Percentiles rank a stretch among this genome's conserved stretches.
These are phyloP conservation scores for Lentinus brumalis DNA, from an alignment of 768 basidiomycete genomes.

Conservation along the genomic window DNA sequence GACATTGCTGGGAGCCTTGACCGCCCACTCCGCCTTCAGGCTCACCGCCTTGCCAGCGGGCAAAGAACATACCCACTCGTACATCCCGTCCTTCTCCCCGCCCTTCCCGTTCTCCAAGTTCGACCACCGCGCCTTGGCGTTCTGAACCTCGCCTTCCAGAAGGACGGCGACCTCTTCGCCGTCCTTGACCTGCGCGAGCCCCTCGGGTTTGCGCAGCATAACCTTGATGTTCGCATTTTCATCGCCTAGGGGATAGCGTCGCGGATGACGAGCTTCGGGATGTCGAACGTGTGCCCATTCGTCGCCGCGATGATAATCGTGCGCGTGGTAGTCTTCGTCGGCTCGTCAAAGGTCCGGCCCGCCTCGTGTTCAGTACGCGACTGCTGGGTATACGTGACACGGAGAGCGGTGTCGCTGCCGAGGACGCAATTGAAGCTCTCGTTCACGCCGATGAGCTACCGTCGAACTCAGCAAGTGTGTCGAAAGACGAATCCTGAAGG, in stretches of 20 bases:
- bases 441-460: slow-evolving; percentile 42
- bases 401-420: slow-evolving; percentile 40
- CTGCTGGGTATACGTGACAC: slow-evolving; percentile 43
- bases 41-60: slow-evolving; percentile 43
- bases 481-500: not conserved
- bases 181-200: slow-evolving; percentile 47
- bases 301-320: slow-evolving; percentile 42
- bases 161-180: slow-evolving; percentile 41
- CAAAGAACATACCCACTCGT: slow-evolving; percentile 54
- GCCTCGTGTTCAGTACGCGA: slow-evolving; percentile 38
- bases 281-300: slow-evolving; percentile 49
- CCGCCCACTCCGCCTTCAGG: slow-evolving; percentile 55
- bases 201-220: slow-evolving; percentile 47
- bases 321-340: slow-evolving; percentile 45
- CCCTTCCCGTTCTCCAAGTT: slow-evolving; percentile 45
- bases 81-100: slow-evolving; percentile 56
- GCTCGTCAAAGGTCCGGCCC: slow-evolving; percentile 47
- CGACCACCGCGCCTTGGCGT: slow-evolving; percentile 38
- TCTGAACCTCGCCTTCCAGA: slow-evolving; percentile 36
- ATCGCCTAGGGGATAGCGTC: slow-evolving; percentile 46
- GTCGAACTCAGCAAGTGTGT: not conserved
- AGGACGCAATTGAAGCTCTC: slow-evolving; percentile 60
- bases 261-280: slow-evolving; percentile 47
- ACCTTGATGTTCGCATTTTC: slow-evolving; percentile 45
- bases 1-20: slow-evolving; percentile 40